phyloP scores from a whole-genome alignment of 2,329 filamentous ascomycete species.

The Scolecobasidium constrictum region DNA sequence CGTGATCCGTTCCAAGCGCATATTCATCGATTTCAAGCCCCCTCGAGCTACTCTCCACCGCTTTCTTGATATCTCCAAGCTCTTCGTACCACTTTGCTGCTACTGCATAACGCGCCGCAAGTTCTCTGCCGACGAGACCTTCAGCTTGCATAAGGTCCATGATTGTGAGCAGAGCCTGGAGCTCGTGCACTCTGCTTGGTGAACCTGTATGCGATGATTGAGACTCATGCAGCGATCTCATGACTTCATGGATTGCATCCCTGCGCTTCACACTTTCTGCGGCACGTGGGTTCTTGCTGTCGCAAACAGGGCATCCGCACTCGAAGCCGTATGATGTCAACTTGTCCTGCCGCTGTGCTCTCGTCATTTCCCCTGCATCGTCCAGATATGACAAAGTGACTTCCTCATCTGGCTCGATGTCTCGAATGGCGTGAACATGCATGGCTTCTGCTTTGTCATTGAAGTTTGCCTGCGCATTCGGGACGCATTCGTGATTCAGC shows the following conservation, averaged over 20 bases:
- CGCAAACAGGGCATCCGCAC: slow-evolving; percentile 1
- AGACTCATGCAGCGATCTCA: not conserved
- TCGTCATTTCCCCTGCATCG: not conserved
- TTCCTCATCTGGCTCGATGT: slow-evolving; percentile 20
- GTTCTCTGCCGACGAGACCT: not conserved
- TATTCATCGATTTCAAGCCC: not conserved
- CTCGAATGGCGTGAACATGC: slow-evolving; percentile 21
- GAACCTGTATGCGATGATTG: not conserved
- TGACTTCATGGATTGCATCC: not conserved
- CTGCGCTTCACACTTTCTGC: not conserved
- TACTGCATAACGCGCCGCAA: not conserved
- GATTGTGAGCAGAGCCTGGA: not conserved
- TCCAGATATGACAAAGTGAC: slow-evolving; percentile 12
- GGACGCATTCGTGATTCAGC: slow-evolving; percentile 18
- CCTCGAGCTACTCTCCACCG: not conserved
- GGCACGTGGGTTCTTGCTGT: not conserved
- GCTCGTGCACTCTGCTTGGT: not conserved
- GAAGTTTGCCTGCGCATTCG: slow-evolving; percentile 18
- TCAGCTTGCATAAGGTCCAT: not conserved
- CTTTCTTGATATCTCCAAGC: not conserved
- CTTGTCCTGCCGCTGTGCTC: not conserved
- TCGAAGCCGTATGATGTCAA: not conserved
- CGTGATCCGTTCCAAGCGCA: not conserved
- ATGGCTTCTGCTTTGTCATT: slow-evolving; percentile 15
- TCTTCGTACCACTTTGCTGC: not conserved